Evolutionary conservation across 805 yeast genomes (phyloP).

Genomic region (Wickerhamiella hasegawae): DNA sequence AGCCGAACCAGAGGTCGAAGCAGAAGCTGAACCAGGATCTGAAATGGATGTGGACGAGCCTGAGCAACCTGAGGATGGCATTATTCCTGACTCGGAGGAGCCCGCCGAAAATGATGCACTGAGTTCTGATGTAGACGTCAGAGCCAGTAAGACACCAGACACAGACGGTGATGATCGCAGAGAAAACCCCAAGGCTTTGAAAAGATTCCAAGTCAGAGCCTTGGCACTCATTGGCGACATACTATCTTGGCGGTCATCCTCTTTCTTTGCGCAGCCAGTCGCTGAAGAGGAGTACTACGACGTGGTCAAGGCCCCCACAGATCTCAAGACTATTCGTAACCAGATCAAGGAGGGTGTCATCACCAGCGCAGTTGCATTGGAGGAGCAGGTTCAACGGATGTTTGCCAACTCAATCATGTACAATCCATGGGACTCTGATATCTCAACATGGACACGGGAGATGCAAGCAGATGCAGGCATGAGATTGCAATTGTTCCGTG

Average conservation of each 20-base stretch:
- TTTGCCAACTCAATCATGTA: constrained; percentile 77
- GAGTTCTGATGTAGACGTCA: not conserved
- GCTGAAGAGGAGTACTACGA: constrained; percentile 44
- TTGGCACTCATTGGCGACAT: constrained; percentile 47
- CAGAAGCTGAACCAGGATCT: not conserved
- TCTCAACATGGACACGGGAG: constrained; percentile 44
- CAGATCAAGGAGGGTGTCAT: constrained; percentile 45
- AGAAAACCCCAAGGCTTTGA: constrained; percentile 19
- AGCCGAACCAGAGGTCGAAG: constrained; percentile 1
- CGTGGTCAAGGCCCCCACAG: constrained; percentile 47
- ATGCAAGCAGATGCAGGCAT: constrained; percentile 55
- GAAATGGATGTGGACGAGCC: constrained; percentile 3
- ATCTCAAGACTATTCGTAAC: constrained; percentile 44
- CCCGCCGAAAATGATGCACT: not conserved
- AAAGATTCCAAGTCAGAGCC: constrained; percentile 46
- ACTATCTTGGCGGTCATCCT: constrained; percentile 54
- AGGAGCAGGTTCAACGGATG: constrained; percentile 57
- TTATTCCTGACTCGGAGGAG: constrained; percentile 1
- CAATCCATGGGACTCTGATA: constrained; percentile 48
- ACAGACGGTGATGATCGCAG: constrained; percentile 4
- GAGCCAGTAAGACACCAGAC: not conserved
- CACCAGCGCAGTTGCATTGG: constrained; percentile 33
- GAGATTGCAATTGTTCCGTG: constrained; percentile 36
- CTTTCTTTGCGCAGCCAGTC: constrained; percentile 60
- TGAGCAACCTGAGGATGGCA: constrained; percentile 4